A percentile compares a stretch with the other conserved stretches of the same genome.
Conservation (phyloP, 306 rosid species). For the Prunus mume region DNA sequence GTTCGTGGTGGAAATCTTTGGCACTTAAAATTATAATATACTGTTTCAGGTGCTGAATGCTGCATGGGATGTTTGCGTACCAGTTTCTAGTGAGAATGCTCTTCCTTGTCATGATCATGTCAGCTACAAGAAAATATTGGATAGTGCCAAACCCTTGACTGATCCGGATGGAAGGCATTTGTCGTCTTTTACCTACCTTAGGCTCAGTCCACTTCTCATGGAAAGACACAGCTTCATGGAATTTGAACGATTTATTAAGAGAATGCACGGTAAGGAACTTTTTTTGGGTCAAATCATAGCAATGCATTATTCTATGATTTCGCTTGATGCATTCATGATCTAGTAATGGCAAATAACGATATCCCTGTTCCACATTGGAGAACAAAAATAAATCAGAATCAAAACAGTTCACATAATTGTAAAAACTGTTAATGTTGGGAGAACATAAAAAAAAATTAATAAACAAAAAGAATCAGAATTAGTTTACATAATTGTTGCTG, state of each 20-base stretch:
- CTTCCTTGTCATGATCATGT: constrained; percentile 66
- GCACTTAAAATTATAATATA: constrained; percentile 11
- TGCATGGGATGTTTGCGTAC: constrained; percentile 75
- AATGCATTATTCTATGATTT: not conserved
- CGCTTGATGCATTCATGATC: not conserved
- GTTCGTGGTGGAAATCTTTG: not conserved
- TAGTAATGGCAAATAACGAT: not conserved
- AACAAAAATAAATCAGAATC: not conserved
- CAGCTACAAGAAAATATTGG: constrained; percentile 77
- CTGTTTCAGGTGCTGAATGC: constrained; percentile 75
- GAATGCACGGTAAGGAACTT: constrained; percentile 81
- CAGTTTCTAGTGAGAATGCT: constrained; percentile 67
- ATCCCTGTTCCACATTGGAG: not conserved
- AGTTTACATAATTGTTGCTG: not conserved
- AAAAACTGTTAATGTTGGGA: too few relatives aligned
- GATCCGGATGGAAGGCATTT: constrained; percentile 88
- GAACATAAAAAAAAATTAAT: too few relatives aligned
- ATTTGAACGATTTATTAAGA: constrained; percentile 84
- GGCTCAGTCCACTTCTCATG: constrained; percentile 77
- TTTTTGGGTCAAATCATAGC: not conserved
- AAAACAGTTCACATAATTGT: too few relatives aligned
- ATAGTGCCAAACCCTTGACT: constrained; percentile 68
- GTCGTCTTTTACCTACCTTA: constrained; percentile 73
- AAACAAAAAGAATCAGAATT: not conserved
- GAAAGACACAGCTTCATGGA: constrained; percentile 76